Evolutionary conservation across 441 rosid genomes (phyloP).

Genomic region (Adansonia rubrostipa): DNA sequence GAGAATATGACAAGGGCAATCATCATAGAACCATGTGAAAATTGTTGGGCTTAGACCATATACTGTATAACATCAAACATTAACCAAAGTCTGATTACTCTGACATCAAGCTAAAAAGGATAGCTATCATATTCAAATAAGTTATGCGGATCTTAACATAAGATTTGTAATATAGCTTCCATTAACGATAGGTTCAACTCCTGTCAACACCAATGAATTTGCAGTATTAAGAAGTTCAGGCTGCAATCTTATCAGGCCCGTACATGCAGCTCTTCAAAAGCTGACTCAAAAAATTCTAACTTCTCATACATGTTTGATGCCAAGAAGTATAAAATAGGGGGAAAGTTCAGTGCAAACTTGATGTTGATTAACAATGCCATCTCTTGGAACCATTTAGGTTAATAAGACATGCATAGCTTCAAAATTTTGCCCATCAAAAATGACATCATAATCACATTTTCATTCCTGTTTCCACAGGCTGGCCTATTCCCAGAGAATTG

Average conservation of each 20-base stretch:
- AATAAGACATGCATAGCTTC: not conserved
- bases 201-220: not conserved
- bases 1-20: not conserved
- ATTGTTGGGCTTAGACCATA: not conserved
- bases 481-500: constrained; percentile 4
- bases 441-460: not conserved
- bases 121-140: not conserved
- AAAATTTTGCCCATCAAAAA: not conserved
- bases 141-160: not conserved
- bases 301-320: not conserved
- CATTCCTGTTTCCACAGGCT: not conserved
- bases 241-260: not conserved
- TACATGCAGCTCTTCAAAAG: not conserved
- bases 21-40: not conserved
- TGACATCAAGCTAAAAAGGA: not conserved
- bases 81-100: constrained; percentile 1
- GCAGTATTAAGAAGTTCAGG: not conserved
- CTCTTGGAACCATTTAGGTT: not conserved
- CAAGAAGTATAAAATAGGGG: not conserved
- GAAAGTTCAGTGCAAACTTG: not conserved
- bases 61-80: not conserved
- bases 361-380: not conserved
- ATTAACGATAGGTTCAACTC: constrained; percentile 16
- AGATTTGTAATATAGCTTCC: not conserved
- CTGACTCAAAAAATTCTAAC: not conserved